Conservation (phyloP, 129 eudicot species). For the Ambrosia artemisiifolia region DNA sequence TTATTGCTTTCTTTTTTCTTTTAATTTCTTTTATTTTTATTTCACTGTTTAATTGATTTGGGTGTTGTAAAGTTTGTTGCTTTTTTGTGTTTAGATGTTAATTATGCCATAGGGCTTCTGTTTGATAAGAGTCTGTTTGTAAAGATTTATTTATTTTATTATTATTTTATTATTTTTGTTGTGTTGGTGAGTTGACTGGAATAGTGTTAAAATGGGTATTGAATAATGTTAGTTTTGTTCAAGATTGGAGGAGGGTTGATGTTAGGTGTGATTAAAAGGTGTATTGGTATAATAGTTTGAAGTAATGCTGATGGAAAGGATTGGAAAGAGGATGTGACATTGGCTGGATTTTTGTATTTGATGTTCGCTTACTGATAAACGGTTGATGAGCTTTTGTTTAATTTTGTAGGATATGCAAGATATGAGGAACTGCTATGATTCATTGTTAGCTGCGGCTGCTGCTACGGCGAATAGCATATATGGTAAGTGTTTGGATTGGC, state of each 20-base stretch:
- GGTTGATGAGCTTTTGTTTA: neutral
- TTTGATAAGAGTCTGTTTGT: neutral
- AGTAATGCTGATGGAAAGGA: conserved; percentile 15
- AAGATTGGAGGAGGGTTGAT: neutral
- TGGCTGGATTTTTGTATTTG: neutral
- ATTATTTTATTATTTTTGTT: neutral
- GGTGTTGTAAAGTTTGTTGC: conserved; percentile 1
- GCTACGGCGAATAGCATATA: conserved; percentile 82
- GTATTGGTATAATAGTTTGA: neutral
- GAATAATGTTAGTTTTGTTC: neutral
- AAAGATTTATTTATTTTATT: too few relatives aligned
- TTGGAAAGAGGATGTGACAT: neutral
- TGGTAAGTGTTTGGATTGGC: conserved; percentile 38
- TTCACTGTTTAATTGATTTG: neutral
- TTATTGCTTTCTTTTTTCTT: neutral
- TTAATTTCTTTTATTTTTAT: neutral
- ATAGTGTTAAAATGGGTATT: neutral
- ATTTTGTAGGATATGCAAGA: conserved; percentile 79
- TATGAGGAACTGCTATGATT: conserved; percentile 76
- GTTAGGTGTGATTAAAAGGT: neutral
- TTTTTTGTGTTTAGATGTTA: neutral
- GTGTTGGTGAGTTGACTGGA: neutral
- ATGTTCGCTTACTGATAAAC: neutral
- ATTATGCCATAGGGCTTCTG: neutral
- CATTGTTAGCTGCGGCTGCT: conserved; percentile 86